Conservation (phyloP, 2,329 filamentous ascomycete species). For the Aspergillus sp. region DNA sequence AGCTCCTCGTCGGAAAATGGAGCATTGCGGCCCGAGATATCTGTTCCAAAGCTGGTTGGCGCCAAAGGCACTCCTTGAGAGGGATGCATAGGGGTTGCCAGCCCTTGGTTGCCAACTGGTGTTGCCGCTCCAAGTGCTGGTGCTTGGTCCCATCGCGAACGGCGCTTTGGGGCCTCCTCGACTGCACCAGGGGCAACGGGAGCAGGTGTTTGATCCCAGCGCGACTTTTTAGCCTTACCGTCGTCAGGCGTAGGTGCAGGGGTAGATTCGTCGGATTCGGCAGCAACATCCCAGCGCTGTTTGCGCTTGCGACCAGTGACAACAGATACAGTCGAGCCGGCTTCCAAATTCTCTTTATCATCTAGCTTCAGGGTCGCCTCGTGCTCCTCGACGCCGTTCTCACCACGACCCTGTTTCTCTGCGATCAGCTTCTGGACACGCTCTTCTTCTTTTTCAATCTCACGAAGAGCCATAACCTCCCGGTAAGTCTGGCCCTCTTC, state of each 20-base stretch:
- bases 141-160: conserved; percentile 90
- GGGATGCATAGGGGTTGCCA: conserved; percentile 75
- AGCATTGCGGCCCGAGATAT: conserved; percentile 76
- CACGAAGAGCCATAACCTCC: conserved; percentile 85
- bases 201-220: conserved; percentile 83
- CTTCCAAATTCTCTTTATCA: conserved; percentile 72
- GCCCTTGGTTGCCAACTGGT: conserved; percentile 69
- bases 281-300: conserved; percentile 90
- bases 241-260: conserved; percentile 53
- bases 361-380: conserved; percentile 71
- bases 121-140: conserved; percentile 67
- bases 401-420: conserved; percentile 65
- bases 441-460: conserved; percentile 91
- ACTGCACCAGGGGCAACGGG: conserved; percentile 44
- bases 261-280: conserved; percentile 53
- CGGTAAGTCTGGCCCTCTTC: conserved; percentile 79
- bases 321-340: conserved; percentile 65
- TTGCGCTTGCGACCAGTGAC: conserved; percentile 75
- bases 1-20: conserved; percentile 91
- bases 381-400: conserved; percentile 64
- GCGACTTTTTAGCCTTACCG: conserved; percentile 70
- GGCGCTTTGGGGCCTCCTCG: conserved; percentile 66
- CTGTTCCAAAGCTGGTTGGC: conserved; percentile 72
- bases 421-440: conserved; percentile 77
- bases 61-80: conserved; percentile 58